phyloP scores from a whole-genome alignment of 2,329 filamentous ascomycete genomes.

The Penicillium sp. region DNA sequence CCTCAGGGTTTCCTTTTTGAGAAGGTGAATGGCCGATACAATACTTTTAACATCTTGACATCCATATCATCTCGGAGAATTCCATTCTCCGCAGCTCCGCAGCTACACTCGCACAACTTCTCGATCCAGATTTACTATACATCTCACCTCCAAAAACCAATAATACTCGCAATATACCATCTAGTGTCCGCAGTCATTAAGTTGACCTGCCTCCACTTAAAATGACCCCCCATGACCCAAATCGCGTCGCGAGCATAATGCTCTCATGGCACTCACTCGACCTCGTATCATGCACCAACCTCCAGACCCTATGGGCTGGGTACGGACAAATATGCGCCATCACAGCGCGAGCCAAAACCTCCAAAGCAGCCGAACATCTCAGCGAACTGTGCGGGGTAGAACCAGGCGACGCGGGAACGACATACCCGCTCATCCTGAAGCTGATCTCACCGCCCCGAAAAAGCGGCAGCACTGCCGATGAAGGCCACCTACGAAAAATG shows the following conservation, averaged over 20 bases:
- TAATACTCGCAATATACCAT: neutral
- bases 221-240: conserved; percentile 2
- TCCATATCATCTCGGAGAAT: neutral
- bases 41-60: neutral
- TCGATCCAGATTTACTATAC: neutral
- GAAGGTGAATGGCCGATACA: no score
- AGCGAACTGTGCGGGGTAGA: conserved; percentile 19
- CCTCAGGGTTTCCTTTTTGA: no score
- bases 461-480: conserved; percentile 39
- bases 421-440: conserved; percentile 53
- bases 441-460: conserved; percentile 54
- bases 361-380: conserved; percentile 21
- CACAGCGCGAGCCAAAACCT: conserved; percentile 38
- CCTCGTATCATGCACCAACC: conserved; percentile 25
- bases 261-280: conserved; percentile 28
- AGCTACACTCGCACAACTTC: neutral
- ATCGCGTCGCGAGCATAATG: conserved; percentile 25
- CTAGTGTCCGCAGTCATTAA: neutral
- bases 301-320: conserved; percentile 49
- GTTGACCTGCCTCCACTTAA: neutral
- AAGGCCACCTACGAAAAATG: conserved; percentile 64
- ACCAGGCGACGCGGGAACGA: conserved; percentile 13
- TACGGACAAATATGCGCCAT: conserved; percentile 57
- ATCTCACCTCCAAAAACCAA: neutral
- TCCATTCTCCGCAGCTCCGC: neutral